Evolutionary conservation across 2,329 filamentous ascomycete species (phyloP).

Genomic region (Trichoderma gracile): DNA sequence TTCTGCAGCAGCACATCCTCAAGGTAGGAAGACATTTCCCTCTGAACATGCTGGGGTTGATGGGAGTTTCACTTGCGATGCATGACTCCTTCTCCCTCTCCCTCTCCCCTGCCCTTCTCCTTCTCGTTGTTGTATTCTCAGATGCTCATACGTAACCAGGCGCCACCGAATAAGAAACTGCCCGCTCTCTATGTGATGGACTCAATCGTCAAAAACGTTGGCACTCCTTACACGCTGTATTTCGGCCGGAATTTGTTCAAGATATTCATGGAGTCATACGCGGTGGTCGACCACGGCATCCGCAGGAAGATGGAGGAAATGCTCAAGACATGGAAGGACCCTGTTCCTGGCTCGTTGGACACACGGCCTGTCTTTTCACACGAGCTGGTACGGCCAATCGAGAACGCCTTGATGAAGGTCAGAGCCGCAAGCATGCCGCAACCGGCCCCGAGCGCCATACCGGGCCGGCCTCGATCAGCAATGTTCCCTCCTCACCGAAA

Average conservation of each 20-base stretch:
- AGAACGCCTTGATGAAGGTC: slow-evolving; percentile 89
- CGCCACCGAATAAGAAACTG: slow-evolving; percentile 82
- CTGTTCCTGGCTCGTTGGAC: slow-evolving; percentile 90
- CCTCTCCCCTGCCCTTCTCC: neutral
- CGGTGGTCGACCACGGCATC: slow-evolving; percentile 78
- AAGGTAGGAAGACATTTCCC: slow-evolving; percentile 66
- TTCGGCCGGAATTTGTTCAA: slow-evolving; percentile 88
- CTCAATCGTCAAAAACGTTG: slow-evolving; percentile 98
- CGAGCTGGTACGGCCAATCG: slow-evolving; percentile 86
- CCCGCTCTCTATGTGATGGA: slow-evolving; percentile 97
- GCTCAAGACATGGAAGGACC: slow-evolving; percentile 97
- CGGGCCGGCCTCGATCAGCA: slow-evolving; percentile 50
- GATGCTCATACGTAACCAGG: slow-evolving; percentile 59
- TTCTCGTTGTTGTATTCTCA: neutral
- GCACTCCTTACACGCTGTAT: slow-evolving; percentile 94
- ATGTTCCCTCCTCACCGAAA: slow-evolving; percentile 66
- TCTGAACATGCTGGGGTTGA: neutral
- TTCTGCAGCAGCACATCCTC: slow-evolving; percentile 89
- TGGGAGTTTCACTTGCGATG: neutral
- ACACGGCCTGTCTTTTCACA: slow-evolving; percentile 87
- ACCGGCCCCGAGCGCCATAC: slow-evolving; percentile 50
- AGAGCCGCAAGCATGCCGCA: slow-evolving; percentile 60
- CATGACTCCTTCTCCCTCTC: neutral
- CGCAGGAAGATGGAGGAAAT: slow-evolving; percentile 94
- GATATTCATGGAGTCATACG: slow-evolving; percentile 97